These are phyloP conservation scores for Colletotrichum destructivum DNA, from an alignment of 2,329 filamentous ascomycete species.

Conservation along the genomic window DNA sequence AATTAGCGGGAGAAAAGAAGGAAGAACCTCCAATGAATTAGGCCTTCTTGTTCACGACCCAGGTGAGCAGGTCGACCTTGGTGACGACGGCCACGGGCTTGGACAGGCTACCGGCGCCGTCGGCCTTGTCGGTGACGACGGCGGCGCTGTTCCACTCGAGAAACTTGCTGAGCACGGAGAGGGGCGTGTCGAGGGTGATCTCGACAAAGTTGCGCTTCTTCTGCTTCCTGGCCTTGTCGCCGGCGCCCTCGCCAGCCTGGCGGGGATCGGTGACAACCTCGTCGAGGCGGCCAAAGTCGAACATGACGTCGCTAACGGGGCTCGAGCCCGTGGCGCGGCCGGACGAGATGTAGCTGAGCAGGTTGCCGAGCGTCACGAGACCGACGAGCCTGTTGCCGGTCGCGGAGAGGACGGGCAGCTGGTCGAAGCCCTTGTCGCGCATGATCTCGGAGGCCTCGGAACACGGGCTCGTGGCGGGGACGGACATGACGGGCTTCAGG, in stretches of 20 bases:
- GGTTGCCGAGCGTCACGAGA: constrained; percentile 93
- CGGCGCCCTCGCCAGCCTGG: constrained; percentile 63
- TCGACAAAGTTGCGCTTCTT: constrained; percentile 86
- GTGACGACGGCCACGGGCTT: constrained; percentile 94
- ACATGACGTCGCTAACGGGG: constrained; percentile 92
- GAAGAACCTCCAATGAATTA: neutral
- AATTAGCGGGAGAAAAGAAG: neutral
- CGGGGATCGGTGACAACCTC: constrained; percentile 93
- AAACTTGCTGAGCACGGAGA: constrained; percentile 89
- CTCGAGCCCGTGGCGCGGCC: constrained; percentile 83
- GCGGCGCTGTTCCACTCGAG: constrained; percentile 99
- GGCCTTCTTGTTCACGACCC: constrained; percentile 80
- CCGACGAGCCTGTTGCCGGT: constrained; percentile 84
- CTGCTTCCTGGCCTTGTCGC: constrained; percentile 55
- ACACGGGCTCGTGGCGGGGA: constrained; percentile 79
- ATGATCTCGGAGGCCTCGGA: constrained; percentile 95
- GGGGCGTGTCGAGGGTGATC: constrained; percentile 91
- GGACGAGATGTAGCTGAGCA: constrained; percentile 90
- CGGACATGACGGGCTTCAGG: constrained; percentile 93
- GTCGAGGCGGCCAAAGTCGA: constrained; percentile 89
- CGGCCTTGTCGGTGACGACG: constrained; percentile 85
- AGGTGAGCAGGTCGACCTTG: constrained; percentile 95
- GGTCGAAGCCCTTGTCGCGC: constrained; percentile 98
- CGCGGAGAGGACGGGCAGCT: constrained; percentile 88
- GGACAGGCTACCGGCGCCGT: constrained; percentile 68